These are phyloP conservation scores for Lactifluus rugatus DNA, from an alignment of 768 basidiomycete species.

Conservation along the genomic window DNA sequence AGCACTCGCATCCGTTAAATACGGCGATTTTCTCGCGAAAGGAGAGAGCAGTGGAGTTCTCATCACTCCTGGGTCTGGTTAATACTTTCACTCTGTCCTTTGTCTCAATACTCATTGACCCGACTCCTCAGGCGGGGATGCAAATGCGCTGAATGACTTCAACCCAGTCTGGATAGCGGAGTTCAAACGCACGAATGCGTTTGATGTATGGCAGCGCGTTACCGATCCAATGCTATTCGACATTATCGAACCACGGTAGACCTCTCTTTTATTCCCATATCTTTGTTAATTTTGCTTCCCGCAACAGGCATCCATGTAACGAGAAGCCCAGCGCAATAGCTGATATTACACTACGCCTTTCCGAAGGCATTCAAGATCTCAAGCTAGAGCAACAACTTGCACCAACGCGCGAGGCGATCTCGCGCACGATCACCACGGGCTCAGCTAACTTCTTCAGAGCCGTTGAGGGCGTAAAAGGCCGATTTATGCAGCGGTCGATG, in stretches of 20 bases:
- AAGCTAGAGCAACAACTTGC: conserved; percentile 90
- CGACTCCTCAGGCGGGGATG: conserved; percentile 36
- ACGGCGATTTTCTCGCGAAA: conserved; percentile 73
- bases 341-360: conserved; percentile 84
- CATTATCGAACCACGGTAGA: conserved; percentile 82
- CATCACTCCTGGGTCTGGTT: conserved; percentile 56
- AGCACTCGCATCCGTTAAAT: conserved; percentile 81
- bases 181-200: conserved; percentile 82
- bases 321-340: conserved; percentile 83
- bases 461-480: conserved; percentile 76
- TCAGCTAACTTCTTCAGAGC: conserved; percentile 82
- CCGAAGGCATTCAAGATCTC: conserved; percentile 90
- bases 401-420: conserved; percentile 83
- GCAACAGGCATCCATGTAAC: conserved; percentile 78
- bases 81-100: not conserved
- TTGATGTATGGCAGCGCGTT: conserved; percentile 78
- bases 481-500: conserved; percentile 44
- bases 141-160: conserved; percentile 66
- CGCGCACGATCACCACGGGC: conserved; percentile 61
- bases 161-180: conserved; percentile 81
- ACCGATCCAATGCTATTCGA: conserved; percentile 94
- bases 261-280: not conserved
- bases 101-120: not conserved
- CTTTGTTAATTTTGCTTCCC: not conserved
- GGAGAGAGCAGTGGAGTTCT: conserved; percentile 52